A percentile compares a stretch with the other conserved stretches of the same genome.
These are phyloP conservation scores for Phytophthora cryptogea DNA, from an alignment of 352 stramenopile genomes.

Conservation along the genomic window DNA sequence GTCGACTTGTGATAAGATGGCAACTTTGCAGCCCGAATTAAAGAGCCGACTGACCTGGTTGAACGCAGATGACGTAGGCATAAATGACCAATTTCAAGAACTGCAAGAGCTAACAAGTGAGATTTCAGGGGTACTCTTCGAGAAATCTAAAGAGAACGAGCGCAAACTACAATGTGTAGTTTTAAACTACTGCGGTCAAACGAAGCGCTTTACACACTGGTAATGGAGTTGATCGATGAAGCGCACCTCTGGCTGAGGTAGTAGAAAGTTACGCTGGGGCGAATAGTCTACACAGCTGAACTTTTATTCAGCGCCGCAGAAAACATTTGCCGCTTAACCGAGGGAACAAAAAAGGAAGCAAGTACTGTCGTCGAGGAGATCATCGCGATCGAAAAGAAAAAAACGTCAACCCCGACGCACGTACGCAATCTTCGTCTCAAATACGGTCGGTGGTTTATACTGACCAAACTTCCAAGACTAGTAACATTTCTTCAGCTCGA, in stretches of 20 bases:
- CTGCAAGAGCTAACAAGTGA: conserved; percentile 1
- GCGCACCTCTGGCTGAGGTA: background rate
- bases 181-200: background rate
- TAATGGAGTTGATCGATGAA: conserved; percentile 3
- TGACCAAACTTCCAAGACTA: too few relatives aligned
- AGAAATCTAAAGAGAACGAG: background rate
- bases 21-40: background rate
- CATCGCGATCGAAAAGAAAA: too few relatives aligned
- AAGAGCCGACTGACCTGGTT: conserved; percentile 3
- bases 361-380: too few relatives aligned
- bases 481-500: too few relatives aligned
- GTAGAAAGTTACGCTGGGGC: background rate
- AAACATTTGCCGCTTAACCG: too few relatives aligned
- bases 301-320: too few relatives aligned
- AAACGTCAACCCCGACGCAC: too few relatives aligned
- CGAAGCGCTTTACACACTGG: background rate
- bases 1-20: background rate
- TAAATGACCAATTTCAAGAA: background rate
- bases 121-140: background rate
- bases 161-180: conserved; percentile 5
- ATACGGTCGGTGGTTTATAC: too few relatives aligned
- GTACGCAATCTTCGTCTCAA: too few relatives aligned
- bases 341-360: too few relatives aligned
- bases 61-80: background rate
- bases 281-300: too few relatives aligned